A percentile compares a stretch with the other conserved stretches of the same genome.
phyloP scores from a whole-genome alignment of 208 protist species.

The Acanthamoeba healyi region DNA sequence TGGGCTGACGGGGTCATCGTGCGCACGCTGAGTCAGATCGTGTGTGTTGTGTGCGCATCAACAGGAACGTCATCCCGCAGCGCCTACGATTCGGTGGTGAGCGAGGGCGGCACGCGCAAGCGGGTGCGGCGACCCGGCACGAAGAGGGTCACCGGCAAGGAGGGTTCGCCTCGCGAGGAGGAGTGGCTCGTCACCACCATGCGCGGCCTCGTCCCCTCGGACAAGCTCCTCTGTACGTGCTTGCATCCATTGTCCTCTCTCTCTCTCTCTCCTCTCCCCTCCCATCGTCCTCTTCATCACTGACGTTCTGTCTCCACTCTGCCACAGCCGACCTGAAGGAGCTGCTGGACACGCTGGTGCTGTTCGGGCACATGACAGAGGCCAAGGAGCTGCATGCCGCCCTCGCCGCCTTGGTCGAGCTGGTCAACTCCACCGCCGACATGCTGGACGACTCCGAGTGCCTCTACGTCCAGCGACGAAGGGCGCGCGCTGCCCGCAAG shows the following conservation, averaged over 20 bases:
- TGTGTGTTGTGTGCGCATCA: too few species aligned
- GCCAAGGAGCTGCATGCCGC: constrained; percentile 40
- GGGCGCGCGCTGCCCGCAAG: constrained; percentile 8
- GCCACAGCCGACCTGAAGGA: constrained; percentile 65
- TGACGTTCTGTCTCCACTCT: neutral
- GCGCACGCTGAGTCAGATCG: too few species aligned
- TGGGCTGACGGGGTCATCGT: too few species aligned
- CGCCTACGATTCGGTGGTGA: constrained; percentile 31
- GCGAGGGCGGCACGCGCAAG: constrained; percentile 54
- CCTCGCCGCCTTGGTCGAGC: neutral
- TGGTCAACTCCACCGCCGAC: constrained; percentile 32
- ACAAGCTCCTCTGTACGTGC: constrained; percentile 33
- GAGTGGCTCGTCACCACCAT: constrained; percentile 72
- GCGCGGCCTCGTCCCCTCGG: constrained; percentile 27
- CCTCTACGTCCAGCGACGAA: constrained; percentile 44
- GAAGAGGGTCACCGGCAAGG: constrained; percentile 61
- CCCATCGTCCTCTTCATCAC: neutral
- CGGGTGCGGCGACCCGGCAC: constrained; percentile 15
- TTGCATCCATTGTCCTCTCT: neutral
- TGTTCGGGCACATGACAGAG: constrained; percentile 67
- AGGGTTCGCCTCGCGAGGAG: constrained; percentile 60
- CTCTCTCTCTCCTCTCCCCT: neutral
- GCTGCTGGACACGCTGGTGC: constrained; percentile 55
- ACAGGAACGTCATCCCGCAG: neutral
- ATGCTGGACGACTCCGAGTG: constrained; percentile 58